These are phyloP conservation scores for Flaveria robusta DNA, from an alignment of 129 eudicot species.

Conservation along the genomic window DNA sequence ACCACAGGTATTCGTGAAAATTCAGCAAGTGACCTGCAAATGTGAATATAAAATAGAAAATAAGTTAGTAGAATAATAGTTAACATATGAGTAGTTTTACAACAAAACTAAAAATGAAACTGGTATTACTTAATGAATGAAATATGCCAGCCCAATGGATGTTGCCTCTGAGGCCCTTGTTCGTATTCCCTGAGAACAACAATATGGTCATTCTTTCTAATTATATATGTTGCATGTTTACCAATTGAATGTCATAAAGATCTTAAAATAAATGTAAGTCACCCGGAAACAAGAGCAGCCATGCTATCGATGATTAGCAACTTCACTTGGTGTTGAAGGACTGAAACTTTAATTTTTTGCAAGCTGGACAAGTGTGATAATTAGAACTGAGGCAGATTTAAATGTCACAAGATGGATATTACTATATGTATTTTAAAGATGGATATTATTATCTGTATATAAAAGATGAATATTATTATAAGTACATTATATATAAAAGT, in stretches of 20 bases:
- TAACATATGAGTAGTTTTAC: constrained; percentile 13
- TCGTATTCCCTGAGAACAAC: constrained; percentile 56
- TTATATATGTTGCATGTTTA: background rate
- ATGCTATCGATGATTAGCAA: constrained; percentile 85
- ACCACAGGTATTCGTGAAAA: constrained; percentile 82
- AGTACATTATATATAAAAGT: background rate
- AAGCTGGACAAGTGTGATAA: constrained; percentile 49
- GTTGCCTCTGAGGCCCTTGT: constrained; percentile 62
- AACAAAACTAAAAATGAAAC: background rate
- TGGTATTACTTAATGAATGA: constrained; percentile 68
- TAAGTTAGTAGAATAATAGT: background rate
- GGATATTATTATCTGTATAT: background rate
- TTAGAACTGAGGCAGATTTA: background rate
- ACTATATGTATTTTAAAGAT: constrained; percentile 6
- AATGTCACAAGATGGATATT: constrained; percentile 6
- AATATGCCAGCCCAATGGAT: constrained; percentile 84
- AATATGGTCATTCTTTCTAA: background rate
- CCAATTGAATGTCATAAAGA: background rate
- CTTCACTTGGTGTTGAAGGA: constrained; percentile 66
- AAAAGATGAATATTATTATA: constrained; percentile 3
- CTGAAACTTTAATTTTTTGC: constrained; percentile 75
- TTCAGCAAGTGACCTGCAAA: constrained; percentile 74
- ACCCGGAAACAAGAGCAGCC: constrained; percentile 88
- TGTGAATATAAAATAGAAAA: background rate
- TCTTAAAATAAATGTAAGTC: constrained; percentile 21